Evolutionary conservation across 78 protist genomes (phyloP).

Genomic region (Corallochytrium limacisporum): DNA sequence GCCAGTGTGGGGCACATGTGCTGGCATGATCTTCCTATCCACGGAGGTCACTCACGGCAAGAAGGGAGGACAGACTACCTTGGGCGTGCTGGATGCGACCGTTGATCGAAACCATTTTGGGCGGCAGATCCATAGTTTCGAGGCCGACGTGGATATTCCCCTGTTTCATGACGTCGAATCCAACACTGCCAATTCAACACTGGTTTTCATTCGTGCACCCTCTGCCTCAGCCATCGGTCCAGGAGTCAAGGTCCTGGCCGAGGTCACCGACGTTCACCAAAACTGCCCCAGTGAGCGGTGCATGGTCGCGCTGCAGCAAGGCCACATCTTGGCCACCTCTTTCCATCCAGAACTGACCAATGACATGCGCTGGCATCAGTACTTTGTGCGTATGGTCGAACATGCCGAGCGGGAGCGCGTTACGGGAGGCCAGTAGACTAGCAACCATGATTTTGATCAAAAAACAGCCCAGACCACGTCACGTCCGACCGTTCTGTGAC

Average conservation of each 20-base stretch:
- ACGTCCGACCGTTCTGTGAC: too few relatives aligned
- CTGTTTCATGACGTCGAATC: neutral
- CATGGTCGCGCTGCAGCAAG: slow-evolving; percentile 4
- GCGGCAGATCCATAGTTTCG: slow-evolving; percentile 51
- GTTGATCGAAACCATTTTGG: slow-evolving; percentile 58
- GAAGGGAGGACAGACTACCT: slow-evolving; percentile 28
- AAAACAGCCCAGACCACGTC: too few relatives aligned
- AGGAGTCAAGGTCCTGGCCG: neutral
- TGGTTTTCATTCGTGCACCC: slow-evolving; percentile 36
- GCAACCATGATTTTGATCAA: too few relatives aligned
- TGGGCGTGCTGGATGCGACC: slow-evolving; percentile 43
- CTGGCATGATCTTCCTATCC: slow-evolving; percentile 48
- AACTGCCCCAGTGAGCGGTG: neutral
- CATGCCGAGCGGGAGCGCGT: too few relatives aligned
- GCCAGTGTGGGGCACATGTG: slow-evolving; percentile 58
- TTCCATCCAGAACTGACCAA: slow-evolving; percentile 59
- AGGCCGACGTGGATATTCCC: neutral
- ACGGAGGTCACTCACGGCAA: slow-evolving; percentile 25
- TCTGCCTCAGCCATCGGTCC: neutral
- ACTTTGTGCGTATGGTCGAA: slow-evolving; percentile 34
- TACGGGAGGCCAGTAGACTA: too few relatives aligned
- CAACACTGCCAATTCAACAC: too few relatives aligned
- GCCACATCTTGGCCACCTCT: slow-evolving; percentile 34
- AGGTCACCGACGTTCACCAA: neutral
- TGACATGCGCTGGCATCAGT: slow-evolving; percentile 36